These are phyloP conservation scores for Clitopilus hobsonii DNA, from an alignment of 768 basidiomycete genomes.

Conservation along the genomic window DNA sequence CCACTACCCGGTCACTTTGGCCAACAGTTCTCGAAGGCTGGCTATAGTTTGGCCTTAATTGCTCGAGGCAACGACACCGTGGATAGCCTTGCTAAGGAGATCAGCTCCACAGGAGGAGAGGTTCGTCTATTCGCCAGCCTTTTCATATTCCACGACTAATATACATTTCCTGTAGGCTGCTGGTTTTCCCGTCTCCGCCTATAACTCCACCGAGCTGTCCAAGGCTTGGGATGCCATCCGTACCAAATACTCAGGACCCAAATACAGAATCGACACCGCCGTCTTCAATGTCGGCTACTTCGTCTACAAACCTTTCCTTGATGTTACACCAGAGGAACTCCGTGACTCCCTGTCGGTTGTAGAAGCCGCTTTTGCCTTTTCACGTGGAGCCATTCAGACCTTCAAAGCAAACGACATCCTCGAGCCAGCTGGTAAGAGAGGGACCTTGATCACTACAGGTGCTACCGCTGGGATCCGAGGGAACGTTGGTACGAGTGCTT, in stretches of 20 bases:
- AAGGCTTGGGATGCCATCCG: slow-evolving; percentile 44
- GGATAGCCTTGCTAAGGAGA: slow-evolving; percentile 46
- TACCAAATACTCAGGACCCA: slow-evolving; percentile 38
- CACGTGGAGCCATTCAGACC: slow-evolving; percentile 52
- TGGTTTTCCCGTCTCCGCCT: slow-evolving; percentile 49
- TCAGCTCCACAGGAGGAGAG: slow-evolving; percentile 55
- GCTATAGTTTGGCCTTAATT: slow-evolving; percentile 64
- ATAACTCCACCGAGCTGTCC: slow-evolving; percentile 47
- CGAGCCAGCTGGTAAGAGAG: slow-evolving; percentile 48
- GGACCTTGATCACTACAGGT: slow-evolving; percentile 68
- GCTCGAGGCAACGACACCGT: slow-evolving; percentile 52
- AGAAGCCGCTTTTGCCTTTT: slow-evolving; percentile 58
- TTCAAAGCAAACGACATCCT: slow-evolving; percentile 55
- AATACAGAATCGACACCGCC: slow-evolving; percentile 52
- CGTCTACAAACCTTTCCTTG: slow-evolving; percentile 64
- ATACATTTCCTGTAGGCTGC: slow-evolving; percentile 37
- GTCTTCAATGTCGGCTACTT: slow-evolving; percentile 59
- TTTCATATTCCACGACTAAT: neutral
- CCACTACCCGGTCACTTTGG: slow-evolving; percentile 33
- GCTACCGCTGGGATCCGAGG: slow-evolving; percentile 67
- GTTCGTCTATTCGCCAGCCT: slow-evolving; percentile 25
- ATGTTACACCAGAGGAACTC: slow-evolving; percentile 55
- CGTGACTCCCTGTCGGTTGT: slow-evolving; percentile 44
- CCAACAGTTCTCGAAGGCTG: slow-evolving; percentile 54
- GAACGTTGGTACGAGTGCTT: slow-evolving; percentile 54